Percentiles rank a stretch among this genome's conserved stretches.
Conservation (phyloP, 2,329 filamentous ascomycete species). For the Emergomyces africanus region DNA sequence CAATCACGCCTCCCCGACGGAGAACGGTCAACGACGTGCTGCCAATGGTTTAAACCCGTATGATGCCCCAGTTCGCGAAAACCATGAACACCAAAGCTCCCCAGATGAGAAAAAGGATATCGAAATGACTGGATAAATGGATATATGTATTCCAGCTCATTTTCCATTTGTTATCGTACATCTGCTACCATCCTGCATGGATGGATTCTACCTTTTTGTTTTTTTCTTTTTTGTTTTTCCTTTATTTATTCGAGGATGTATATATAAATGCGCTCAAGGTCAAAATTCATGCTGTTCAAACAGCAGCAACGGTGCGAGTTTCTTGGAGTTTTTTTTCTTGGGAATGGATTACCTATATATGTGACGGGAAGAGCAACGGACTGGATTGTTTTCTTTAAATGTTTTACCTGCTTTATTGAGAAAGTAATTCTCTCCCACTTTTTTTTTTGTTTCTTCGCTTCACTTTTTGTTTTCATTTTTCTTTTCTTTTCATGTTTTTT, state of each 20-base stretch:
- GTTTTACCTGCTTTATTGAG: not conserved
- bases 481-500: not conserved
- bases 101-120: not conserved
- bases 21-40: not conserved
- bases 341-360: not conserved
- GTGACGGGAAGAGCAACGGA: not conserved
- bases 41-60: not conserved
- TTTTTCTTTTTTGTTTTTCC: not conserved
- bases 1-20: not conserved
- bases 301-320: not conserved
- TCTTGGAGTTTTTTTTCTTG: not conserved
- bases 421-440: not conserved
- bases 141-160: not conserved
- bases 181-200: not conserved
- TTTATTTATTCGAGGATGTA: not conserved
- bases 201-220: too few relatives aligned
- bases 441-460: not conserved
- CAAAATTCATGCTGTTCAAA: not conserved
- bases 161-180: not conserved
- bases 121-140: constrained; percentile 1
- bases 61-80: not conserved
- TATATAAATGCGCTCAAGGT: not conserved
- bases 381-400: too few relatives aligned
- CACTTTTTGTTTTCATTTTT: not conserved
- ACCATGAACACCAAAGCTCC: not conserved